Evolutionary conservation across 2,329 filamentous ascomycete species (phyloP).

Genomic region (Apiospora sp.): DNA sequence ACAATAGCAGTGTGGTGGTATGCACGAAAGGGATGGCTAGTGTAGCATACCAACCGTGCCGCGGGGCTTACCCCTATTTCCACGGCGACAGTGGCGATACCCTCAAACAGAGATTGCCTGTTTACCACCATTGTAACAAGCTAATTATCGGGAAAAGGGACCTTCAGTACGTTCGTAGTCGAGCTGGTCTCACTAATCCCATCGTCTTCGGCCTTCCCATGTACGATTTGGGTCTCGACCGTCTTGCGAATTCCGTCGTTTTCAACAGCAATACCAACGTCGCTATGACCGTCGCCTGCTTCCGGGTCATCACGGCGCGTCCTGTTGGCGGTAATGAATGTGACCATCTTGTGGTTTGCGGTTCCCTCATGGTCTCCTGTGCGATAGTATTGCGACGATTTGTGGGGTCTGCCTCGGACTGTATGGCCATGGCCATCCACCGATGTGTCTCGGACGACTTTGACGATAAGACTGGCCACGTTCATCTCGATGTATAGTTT

Average conservation of each 20-base stretch:
- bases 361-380: background rate
- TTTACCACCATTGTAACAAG: too few species aligned
- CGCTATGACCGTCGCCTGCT: background rate
- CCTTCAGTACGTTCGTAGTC: background rate
- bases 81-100: background rate
- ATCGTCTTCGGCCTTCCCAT: background rate
- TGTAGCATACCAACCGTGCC: too few species aligned
- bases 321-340: background rate
- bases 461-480: conserved; percentile 53
- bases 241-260: background rate
- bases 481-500: conserved; percentile 56
- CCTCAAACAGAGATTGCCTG: too few species aligned
- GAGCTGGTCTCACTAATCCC: background rate
- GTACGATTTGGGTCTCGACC: background rate
- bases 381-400: background rate
- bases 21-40: too few species aligned
- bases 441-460: conserved; percentile 33
- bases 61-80: background rate
- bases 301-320: background rate
- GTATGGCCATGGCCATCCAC: background rate
- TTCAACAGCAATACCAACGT: background rate
- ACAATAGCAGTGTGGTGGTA: background rate
- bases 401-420: background rate
- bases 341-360: background rate
- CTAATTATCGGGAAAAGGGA: background rate